Conservation (phyloP, 331 rosid genomes). For the Pyracantha coccinea region DNA sequence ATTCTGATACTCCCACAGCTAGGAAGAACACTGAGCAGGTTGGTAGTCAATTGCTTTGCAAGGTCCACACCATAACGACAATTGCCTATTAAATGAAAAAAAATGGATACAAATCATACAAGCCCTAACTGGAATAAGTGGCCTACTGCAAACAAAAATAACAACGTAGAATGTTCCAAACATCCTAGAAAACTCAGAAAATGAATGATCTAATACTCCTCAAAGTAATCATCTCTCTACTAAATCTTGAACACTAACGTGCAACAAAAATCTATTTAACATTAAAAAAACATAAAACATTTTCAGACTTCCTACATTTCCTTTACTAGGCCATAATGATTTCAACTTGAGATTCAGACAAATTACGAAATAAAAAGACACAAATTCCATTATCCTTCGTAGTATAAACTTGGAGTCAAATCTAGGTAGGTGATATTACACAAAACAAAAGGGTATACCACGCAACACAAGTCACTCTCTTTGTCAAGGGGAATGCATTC, state of each 20-base stretch:
- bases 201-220: not conserved
- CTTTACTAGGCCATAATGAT: not conserved
- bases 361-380: not conserved
- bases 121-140: not conserved
- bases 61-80: conserved; percentile 82
- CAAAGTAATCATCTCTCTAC: not conserved
- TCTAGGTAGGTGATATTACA: not conserved
- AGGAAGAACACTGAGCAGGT: conserved; percentile 53
- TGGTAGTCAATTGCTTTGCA: conserved; percentile 65
- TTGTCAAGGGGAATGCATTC: not conserved
- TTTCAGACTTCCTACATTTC: not conserved
- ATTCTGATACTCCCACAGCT: conserved; percentile 88
- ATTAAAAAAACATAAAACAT: not conserved
- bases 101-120: not conserved
- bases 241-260: not conserved
- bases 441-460: not conserved
- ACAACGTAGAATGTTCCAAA: not conserved
- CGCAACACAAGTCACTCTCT: not conserved
- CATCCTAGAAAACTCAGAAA: not conserved
- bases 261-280: not conserved
- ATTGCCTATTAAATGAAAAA: conserved; percentile 41
- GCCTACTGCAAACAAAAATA: not conserved
- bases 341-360: not conserved
- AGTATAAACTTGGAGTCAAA: not conserved
- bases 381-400: not conserved